Evolutionary conservation across 768 basidiomycete species (phyloP).

Genomic region (Clitopilus hobsonii): DNA sequence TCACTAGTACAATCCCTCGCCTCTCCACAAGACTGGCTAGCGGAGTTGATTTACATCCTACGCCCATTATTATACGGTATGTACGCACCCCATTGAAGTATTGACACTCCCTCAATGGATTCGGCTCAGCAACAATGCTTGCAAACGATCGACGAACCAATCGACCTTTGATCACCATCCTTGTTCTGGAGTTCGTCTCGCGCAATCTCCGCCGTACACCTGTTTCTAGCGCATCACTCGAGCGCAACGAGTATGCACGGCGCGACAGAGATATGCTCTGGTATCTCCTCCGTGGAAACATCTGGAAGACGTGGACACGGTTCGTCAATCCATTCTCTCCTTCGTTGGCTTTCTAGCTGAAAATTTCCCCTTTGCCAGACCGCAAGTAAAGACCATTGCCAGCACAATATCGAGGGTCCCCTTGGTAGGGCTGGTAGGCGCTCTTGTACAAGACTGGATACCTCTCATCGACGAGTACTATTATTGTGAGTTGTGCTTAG

Average conservation of each 20-base stretch:
- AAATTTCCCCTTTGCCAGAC: slow-evolving; percentile 36
- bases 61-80: slow-evolving; percentile 77
- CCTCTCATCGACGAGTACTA: slow-evolving; percentile 87
- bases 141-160: slow-evolving; percentile 45
- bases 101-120: slow-evolving; percentile 7
- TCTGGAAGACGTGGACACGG: slow-evolving; percentile 82
- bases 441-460: slow-evolving; percentile 79
- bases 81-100: slow-evolving; percentile 6
- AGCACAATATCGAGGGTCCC: slow-evolving; percentile 52
- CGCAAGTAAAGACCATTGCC: slow-evolving; percentile 67
- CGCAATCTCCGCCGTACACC: slow-evolving; percentile 70
- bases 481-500: slow-evolving; percentile 56
- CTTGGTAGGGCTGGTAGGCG: slow-evolving; percentile 62
- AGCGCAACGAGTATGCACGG: slow-evolving; percentile 75
- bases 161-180: slow-evolving; percentile 58
- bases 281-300: slow-evolving; percentile 81
- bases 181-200: slow-evolving; percentile 70
- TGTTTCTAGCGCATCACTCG: slow-evolving; percentile 54
- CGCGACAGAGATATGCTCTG: slow-evolving; percentile 79
- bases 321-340: slow-evolving; percentile 21
- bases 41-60: slow-evolving; percentile 66
- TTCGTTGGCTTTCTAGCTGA: slow-evolving; percentile 2
- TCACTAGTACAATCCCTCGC: slow-evolving; percentile 59
- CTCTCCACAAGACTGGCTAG: slow-evolving; percentile 67
- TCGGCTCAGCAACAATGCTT: slow-evolving; percentile 33